phyloP scores from a whole-genome alignment of 176 grass and related monocot genomes.

The Rhynchospora tenuis region DNA sequence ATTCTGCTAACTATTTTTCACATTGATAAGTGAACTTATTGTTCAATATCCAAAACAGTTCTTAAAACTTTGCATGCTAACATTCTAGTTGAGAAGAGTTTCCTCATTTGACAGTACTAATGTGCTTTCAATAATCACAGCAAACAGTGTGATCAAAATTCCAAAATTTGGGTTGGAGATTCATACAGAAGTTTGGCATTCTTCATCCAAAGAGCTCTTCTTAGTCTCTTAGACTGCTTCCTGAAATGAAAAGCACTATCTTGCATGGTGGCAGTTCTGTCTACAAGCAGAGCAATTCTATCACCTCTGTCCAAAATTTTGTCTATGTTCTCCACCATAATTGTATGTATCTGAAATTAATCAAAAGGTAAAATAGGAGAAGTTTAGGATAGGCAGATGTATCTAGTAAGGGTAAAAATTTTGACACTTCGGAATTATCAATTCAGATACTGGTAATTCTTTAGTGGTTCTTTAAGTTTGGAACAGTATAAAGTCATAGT shows the following conservation, averaged over 20 bases:
- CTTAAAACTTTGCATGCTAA: not conserved
- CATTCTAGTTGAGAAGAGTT: not conserved
- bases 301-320: slow-evolving; percentile 96
- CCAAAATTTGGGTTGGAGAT: not conserved
- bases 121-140: not conserved
- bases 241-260: slow-evolving; percentile 80
- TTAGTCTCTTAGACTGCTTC: slow-evolving; percentile 83
- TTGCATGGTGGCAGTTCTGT: slow-evolving; percentile 96
- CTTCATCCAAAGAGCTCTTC: slow-evolving; percentile 86
- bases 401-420: not conserved
- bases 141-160: not conserved
- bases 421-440: not conserved
- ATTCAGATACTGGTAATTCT: not conserved
- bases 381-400: not conserved
- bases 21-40: not conserved
- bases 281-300: slow-evolving; percentile 81
- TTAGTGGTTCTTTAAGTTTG: not conserved
- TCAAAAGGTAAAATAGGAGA: not conserved
- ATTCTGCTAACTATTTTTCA: not conserved
- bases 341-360: slow-evolving; percentile 74
- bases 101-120: not conserved
- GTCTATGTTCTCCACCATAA: slow-evolving; percentile 97
- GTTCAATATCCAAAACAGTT: not conserved
- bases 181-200: slow-evolving; percentile 92
- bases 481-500: not conserved